Evolutionary conservation across 2,329 filamentous ascomycete species (phyloP).

Genomic region (Chaetomium sp.): DNA sequence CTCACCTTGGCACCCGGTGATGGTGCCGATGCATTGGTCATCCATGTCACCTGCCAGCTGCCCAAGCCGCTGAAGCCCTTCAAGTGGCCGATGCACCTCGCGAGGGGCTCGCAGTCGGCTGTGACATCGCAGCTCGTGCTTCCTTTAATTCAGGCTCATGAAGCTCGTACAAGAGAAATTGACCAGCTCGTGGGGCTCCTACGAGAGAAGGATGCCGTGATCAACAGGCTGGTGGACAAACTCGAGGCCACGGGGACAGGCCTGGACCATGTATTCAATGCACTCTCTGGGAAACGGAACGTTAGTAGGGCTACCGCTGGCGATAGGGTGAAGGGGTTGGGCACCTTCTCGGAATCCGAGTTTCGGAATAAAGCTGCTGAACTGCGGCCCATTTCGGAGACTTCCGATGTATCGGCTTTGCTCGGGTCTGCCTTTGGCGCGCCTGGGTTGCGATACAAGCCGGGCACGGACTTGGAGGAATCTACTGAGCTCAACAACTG

Average conservation of each 20-base stretch:
- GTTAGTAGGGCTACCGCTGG: slow-evolving; percentile 39
- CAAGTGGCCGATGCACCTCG: slow-evolving; percentile 58
- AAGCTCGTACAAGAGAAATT: slow-evolving; percentile 34
- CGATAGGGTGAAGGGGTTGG: slow-evolving; percentile 46
- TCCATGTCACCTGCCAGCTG: slow-evolving; percentile 54
- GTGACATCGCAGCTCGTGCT: slow-evolving; percentile 45
- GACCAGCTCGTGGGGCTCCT: slow-evolving; percentile 39
- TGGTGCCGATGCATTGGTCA: slow-evolving; percentile 37
- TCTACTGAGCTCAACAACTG: slow-evolving; percentile 39
- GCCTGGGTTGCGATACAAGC: slow-evolving; percentile 28
- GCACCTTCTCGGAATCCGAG: slow-evolving; percentile 37
- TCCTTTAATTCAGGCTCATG: slow-evolving; percentile 44
- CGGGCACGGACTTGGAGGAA: slow-evolving; percentile 27
- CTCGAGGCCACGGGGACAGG: slow-evolving; percentile 45
- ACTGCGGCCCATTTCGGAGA: slow-evolving; percentile 19
- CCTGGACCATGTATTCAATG: slow-evolving; percentile 48
- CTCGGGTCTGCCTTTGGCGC: slow-evolving; percentile 37
- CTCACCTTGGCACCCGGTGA: slow-evolving; percentile 37
- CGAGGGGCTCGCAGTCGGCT: slow-evolving; percentile 36
- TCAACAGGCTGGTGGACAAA: slow-evolving; percentile 47
- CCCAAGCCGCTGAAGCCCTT: slow-evolving; percentile 57
- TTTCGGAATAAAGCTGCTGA: slow-evolving; percentile 31
- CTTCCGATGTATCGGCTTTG: slow-evolving; percentile 32
- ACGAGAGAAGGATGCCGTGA: slow-evolving; percentile 45
- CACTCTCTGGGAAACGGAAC: slow-evolving; percentile 43